Conservation (phyloP, 495 filamentous ascomycete species). For the Xylaria longipes region DNA sequence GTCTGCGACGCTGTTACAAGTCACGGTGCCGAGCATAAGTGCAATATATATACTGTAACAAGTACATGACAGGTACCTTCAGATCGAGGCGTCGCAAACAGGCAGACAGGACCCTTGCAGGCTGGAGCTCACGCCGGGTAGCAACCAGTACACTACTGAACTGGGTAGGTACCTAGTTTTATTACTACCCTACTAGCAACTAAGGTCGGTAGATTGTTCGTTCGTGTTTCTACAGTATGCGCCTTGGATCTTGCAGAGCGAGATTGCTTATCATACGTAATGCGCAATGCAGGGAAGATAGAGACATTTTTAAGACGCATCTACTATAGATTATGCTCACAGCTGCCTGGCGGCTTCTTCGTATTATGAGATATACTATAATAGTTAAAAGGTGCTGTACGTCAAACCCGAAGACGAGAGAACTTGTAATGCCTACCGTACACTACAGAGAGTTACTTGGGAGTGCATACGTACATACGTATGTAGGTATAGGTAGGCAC, state of each 20-base stretch:
- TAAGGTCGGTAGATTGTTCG: constrained; percentile 19
- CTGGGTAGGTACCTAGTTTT: constrained; percentile 8
- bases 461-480: not conserved
- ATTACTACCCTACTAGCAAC: constrained; percentile 16
- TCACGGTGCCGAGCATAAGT: constrained; percentile 4
- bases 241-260: constrained; percentile 12
- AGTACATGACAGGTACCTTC: constrained; percentile 5
- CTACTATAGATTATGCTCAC: not conserved
- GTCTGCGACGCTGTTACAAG: not conserved
- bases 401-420: not conserved
- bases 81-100: constrained; percentile 12
- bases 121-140: not conserved
- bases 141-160: not conserved
- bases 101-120: constrained; percentile 16
- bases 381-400: not conserved
- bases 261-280: constrained; percentile 20
- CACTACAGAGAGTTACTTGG: not conserved
- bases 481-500: not conserved
- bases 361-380: not conserved
- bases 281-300: not conserved
- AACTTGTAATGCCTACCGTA: not conserved
- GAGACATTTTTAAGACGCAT: not conserved
- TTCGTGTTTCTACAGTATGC: not conserved
- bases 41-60: not conserved
- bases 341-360: not conserved